Percentiles rank a stretch among this genome's conserved stretches.
phyloP scores from a whole-genome alignment of 2,329 filamentous ascomycete species.

The Incumbomyces lentus region DNA sequence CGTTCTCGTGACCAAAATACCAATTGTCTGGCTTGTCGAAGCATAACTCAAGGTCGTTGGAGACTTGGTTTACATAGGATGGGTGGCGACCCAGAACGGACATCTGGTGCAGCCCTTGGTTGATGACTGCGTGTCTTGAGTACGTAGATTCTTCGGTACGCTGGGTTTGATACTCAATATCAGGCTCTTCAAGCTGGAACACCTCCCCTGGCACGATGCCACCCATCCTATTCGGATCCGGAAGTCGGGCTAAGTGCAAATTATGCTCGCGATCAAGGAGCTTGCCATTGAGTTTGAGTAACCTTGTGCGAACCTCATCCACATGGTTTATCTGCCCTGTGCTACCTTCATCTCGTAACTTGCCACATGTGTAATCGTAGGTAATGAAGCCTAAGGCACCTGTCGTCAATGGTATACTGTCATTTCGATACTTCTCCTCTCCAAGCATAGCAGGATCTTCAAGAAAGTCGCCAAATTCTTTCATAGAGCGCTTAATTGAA shows the following conservation, averaged over 20 bases:
- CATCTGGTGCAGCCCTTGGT: not conserved
- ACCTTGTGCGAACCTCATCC: not conserved
- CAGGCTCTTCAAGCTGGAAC: not conserved
- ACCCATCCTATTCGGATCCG: not conserved
- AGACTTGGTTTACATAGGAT: not conserved
- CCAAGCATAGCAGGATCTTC: slow-evolving; percentile 3
- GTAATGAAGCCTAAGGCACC: slow-evolving; percentile 12
- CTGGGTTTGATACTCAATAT: not conserved
- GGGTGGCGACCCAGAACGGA: not conserved
- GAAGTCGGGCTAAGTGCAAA: slow-evolving; percentile 10
- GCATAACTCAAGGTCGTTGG: not conserved
- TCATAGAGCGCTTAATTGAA: not conserved
- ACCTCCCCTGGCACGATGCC: not conserved
- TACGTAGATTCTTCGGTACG: not conserved
- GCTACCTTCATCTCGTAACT: not conserved
- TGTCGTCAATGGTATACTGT: slow-evolving; percentile 11
- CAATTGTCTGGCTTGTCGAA: not conserved
- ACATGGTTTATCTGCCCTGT: not conserved
- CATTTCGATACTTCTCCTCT: slow-evolving; percentile 9
- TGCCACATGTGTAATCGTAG: slow-evolving; percentile 11
- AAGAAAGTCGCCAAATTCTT: not conserved
- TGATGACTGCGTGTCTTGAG: not conserved
- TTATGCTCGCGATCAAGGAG: slow-evolving; percentile 17
- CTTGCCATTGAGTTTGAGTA: slow-evolving; percentile 16
- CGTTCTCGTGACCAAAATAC: slow-evolving; percentile 14